Evolutionary conservation across 2,329 filamentous ascomycete species (phyloP), one percentile per base, ranked within the genome.

Genomic region (Aspergillus sp.): DNA sequence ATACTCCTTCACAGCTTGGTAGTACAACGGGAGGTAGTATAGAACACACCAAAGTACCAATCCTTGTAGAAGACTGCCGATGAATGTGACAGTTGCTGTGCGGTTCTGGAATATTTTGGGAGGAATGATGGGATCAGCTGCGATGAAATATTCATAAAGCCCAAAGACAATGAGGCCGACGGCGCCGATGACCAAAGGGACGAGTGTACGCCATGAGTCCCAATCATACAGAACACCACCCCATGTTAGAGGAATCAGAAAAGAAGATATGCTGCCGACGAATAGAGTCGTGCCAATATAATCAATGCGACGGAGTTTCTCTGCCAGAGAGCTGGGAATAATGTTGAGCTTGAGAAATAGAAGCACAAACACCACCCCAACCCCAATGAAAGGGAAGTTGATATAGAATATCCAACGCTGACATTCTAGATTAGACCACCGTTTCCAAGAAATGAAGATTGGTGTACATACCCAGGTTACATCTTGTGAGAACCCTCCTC

Each of bases 221-320:
- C 83, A 88, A 0, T 72, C 56, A 57, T 84, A 86, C 65, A 82
- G 77, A 7, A 85, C 73, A 32, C 82, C 83, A 7, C 82, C 84
- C 72, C 80, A 83, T 2, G 80, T 82, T 4, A 85, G 58, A 0
- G 79, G 78, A 36, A 85, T 79, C 33, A 85, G 61, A 53, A 85
- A 77, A 19, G 74, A 75, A 0, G 79, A 80, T 9, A 74, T 70
- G 10, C 77, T 76, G 9, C 68, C 75, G 12, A 84, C 70, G 56
- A 88, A 86, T 4, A 88, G 56, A 1, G 76, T 50, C 5, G 77
- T 74, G 1, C 85, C 84, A 29, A 79, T 42, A 74, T 78, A 87
- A 57, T 88, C 83, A 26, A 87, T 74, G 6, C 73, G 70, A 28
- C 63, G 65, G 4, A 80, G 61, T 51, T 81, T 81, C 27, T 66